Percentiles rank a stretch among this genome's conserved stretches.
These are phyloP conservation scores for Neurospora sp. DNA, from an alignment of 495 filamentous ascomycete species.

Conservation along the genomic window DNA sequence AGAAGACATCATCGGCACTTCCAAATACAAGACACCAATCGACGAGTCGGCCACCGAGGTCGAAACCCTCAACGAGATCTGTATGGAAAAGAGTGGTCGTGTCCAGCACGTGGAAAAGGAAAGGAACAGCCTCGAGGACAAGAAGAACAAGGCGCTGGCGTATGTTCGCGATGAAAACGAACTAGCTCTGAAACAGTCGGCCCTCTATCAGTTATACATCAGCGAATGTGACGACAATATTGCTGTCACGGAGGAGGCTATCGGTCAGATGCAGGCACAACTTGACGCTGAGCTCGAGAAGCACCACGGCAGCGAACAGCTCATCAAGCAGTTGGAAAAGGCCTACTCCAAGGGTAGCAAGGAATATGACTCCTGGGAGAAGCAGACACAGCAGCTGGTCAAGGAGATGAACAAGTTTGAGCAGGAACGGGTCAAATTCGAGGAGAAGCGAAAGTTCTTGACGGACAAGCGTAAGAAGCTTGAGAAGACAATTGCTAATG, in stretches of 20 bases:
- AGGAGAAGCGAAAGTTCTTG: slow-evolving; percentile 94
- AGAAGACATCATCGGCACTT: slow-evolving; percentile 97
- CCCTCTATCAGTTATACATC: slow-evolving; percentile 84
- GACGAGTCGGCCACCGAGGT: slow-evolving; percentile 85
- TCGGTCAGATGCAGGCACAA: slow-evolving; percentile 78
- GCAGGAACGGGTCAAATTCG: slow-evolving; percentile 92
- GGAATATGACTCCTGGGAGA: slow-evolving; percentile 75
- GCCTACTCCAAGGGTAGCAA: slow-evolving; percentile 70
- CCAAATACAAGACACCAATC: slow-evolving; percentile 93
- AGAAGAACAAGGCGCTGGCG: slow-evolving; percentile 87
- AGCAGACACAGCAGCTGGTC: slow-evolving; percentile 63
- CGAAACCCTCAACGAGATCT: slow-evolving; percentile 87
- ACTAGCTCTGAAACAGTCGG: slow-evolving; percentile 73
- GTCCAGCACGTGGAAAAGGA: slow-evolving; percentile 99
- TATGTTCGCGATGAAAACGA: slow-evolving; percentile 92
- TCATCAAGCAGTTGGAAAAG: slow-evolving; percentile 83
- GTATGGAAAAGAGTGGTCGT: slow-evolving; percentile 82
- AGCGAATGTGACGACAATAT: slow-evolving; percentile 80
- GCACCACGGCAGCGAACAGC: slow-evolving; percentile 81
- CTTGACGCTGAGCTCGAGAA: slow-evolving; percentile 84
- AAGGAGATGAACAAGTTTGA: slow-evolving; percentile 90
- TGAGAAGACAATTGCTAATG: slow-evolving; percentile 71
- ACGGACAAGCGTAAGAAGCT: slow-evolving; percentile 85
- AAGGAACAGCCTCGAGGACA: slow-evolving; percentile 81
- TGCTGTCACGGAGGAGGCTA: slow-evolving; percentile 80